A percentile compares a stretch with the other conserved stretches of the same genome.
These are phyloP conservation scores for Mycosphaerella arachidis DNA, from an alignment of 2,329 filamentous ascomycete species.

Conservation along the genomic window DNA sequence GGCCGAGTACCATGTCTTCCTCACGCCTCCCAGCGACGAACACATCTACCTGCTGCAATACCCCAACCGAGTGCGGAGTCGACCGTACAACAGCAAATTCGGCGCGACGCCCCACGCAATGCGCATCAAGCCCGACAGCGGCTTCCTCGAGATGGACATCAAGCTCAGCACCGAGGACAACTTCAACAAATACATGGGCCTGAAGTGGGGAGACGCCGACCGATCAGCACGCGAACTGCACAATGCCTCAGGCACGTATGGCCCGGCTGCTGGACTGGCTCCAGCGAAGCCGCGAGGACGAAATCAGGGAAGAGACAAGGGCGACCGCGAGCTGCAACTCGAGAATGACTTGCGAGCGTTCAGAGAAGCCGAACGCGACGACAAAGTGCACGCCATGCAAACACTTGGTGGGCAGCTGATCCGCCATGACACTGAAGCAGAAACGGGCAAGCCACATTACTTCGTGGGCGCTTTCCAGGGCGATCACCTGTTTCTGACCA, in stretches of 20 bases:
- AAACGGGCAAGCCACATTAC: slow-evolving; percentile 68
- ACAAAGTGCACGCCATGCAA: slow-evolving; percentile 71
- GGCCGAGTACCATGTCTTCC: slow-evolving; percentile 71
- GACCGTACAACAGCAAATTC: slow-evolving; percentile 56
- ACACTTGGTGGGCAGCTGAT: slow-evolving; percentile 80
- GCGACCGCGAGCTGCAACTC: slow-evolving; percentile 40
- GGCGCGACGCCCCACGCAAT: slow-evolving; percentile 63
- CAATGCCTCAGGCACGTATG: slow-evolving; percentile 42
- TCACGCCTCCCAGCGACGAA: slow-evolving; percentile 63
- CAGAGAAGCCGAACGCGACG: slow-evolving; percentile 62
- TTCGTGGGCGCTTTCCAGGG: slow-evolving; percentile 90
- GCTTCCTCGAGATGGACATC: slow-evolving; percentile 89
- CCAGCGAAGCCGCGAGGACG: slow-evolving; percentile 23
- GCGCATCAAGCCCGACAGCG: slow-evolving; percentile 74
- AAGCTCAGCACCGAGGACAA: slow-evolving; percentile 67
- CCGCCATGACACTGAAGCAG: slow-evolving; percentile 56
- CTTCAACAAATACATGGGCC: slow-evolving; percentile 79
- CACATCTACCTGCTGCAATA: slow-evolving; percentile 77
- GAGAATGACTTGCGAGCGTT: slow-evolving; percentile 50
- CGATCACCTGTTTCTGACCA: slow-evolving; percentile 80
- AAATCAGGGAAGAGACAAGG: slow-evolving; percentile 41
- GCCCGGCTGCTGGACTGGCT: slow-evolving; percentile 44
- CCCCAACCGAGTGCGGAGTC: slow-evolving; percentile 66
- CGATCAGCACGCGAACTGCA: slow-evolving; percentile 38
- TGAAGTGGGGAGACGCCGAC: slow-evolving; percentile 74